A percentile compares a stretch with the other conserved stretches of the same genome.
Conservation (phyloP, 352 stramenopile species). For the Pythium insidiosum region DNA sequence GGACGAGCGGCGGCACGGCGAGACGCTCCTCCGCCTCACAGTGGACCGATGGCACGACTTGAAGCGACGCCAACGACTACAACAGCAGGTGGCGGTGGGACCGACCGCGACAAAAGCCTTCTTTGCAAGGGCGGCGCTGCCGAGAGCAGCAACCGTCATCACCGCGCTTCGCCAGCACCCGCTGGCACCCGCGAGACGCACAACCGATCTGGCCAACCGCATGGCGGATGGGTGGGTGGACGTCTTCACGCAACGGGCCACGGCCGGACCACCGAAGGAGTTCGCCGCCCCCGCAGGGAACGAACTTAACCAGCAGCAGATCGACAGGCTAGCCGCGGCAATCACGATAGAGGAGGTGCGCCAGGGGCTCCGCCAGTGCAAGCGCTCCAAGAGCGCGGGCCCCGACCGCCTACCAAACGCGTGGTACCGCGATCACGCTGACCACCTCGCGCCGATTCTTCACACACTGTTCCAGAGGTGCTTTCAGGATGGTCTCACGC, state of each 20-base stretch:
- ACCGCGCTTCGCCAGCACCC: background rate
- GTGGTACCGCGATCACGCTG: conserved; percentile 8
- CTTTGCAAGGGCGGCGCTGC: too few species aligned
- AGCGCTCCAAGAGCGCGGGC: background rate
- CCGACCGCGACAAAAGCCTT: too few species aligned
- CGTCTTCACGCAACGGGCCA: too few species aligned
- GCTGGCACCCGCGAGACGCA: background rate
- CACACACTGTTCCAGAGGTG: conserved; percentile 1
- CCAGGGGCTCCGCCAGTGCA: background rate
- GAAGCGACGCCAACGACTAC: too few species aligned
- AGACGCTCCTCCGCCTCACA: too few species aligned
- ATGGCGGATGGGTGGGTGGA: background rate
- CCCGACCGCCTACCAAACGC: conserved; percentile 8
- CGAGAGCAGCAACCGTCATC: too few species aligned
- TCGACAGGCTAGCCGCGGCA: background rate
- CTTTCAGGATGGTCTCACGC: background rate
- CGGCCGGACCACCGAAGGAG: background rate
- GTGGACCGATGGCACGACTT: too few species aligned
- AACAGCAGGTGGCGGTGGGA: too few species aligned
- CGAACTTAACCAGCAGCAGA: background rate
- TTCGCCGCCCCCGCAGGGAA: background rate
- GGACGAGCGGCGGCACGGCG: too few species aligned
- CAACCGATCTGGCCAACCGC: background rate
- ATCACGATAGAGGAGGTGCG: conserved; percentile 7
- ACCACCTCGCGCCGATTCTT: background rate